phyloP scores from a whole-genome alignment of 2,329 filamentous ascomycete species.

The Hortaea sp. region DNA sequence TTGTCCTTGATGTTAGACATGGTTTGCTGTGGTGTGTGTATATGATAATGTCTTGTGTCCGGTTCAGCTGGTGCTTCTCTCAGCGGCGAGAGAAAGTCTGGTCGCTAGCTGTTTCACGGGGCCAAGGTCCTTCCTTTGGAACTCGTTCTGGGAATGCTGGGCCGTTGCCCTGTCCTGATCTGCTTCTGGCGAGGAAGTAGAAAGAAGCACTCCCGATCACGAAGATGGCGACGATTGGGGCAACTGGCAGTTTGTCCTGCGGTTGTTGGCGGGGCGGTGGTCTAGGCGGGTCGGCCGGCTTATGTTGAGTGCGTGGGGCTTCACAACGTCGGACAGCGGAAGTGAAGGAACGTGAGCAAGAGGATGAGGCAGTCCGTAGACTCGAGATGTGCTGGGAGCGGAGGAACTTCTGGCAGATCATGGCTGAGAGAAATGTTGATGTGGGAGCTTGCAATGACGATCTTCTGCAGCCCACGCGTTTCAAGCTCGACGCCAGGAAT shows the following conservation, averaged over 20 bases:
- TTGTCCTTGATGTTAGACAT: constrained; percentile 19
- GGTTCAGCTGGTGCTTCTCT: neutral
- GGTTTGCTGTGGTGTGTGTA: constrained; percentile 21
- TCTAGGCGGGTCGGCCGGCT: constrained; percentile 1
- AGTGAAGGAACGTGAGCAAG: neutral
- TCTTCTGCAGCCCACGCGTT: neutral
- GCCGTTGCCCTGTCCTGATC: constrained; percentile 28
- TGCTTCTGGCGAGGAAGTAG: constrained; percentile 36
- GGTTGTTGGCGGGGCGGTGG: neutral
- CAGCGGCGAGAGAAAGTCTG: constrained; percentile 7
- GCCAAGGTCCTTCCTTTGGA: constrained; percentile 21
- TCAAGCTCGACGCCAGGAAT: neutral
- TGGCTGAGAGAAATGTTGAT: neutral
- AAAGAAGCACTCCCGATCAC: constrained; percentile 35
- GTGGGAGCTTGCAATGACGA: neutral
- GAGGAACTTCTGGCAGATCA: neutral
- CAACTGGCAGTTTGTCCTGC: constrained; percentile 30
- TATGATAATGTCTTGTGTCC: neutral
- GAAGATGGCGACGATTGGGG: constrained; percentile 40
- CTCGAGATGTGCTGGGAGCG: neutral
- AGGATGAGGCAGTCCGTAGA: neutral
- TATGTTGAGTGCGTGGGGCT: constrained; percentile 6
- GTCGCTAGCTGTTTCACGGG: constrained; percentile 9
- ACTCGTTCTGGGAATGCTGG: constrained; percentile 16
- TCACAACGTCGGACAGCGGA: neutral